Evolutionary conservation across 192 early-diverging fungal species (phyloP), one percentile per base, ranked within the genome.

Genomic region (Hyaloraphidium curvatum): DNA sequence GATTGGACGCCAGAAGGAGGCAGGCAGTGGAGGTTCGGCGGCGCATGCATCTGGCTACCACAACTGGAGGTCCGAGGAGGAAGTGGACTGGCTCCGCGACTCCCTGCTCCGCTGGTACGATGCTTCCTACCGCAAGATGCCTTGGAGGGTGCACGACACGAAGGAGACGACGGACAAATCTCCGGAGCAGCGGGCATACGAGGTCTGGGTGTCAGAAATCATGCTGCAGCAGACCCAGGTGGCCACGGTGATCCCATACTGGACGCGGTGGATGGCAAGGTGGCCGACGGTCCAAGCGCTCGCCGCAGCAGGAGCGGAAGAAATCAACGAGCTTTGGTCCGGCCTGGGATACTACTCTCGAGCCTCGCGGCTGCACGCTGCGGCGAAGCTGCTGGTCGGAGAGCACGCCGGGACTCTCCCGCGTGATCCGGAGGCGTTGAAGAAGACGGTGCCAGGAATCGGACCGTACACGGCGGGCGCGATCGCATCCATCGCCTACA

Each of bases 201-300:
- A 21, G 59, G 80, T 85, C 1, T 87, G 84, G 84, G 74, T 87
- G 2, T 72, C 67, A n/a, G 84, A 87, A 62, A 77, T 87, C 27
- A 87, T 87, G 84, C 61, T 79, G n/a, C 84, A 87, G 56, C 84
- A 69, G 48, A 87, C 84, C 0, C 81, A 82, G 53, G 80, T 85
- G 9, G 70, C 67, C 1, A 84, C 80, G 2, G 81, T 82, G 1
- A 76, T 76, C 3, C 67, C 65, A 1, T 87, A 83, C 55, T 84
- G 77, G 53, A 60, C 70, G 37, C 72, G 61, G 0, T 85, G 82
- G 82, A 78, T 84, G 65, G 48, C 54, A 2, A 69, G 66, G 28
- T 87, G 77, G 67, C 84, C 84, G 0, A 85, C 82, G 9, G 62
- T 87, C n/a, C 33, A 40, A 5, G 73, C 68, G n/a, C 66, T 87